Evolutionary conservation across 2,329 filamentous ascomycete species (phyloP), one percentile per base, ranked within the genome.

Genomic region (Colletotrichum sp.): DNA sequence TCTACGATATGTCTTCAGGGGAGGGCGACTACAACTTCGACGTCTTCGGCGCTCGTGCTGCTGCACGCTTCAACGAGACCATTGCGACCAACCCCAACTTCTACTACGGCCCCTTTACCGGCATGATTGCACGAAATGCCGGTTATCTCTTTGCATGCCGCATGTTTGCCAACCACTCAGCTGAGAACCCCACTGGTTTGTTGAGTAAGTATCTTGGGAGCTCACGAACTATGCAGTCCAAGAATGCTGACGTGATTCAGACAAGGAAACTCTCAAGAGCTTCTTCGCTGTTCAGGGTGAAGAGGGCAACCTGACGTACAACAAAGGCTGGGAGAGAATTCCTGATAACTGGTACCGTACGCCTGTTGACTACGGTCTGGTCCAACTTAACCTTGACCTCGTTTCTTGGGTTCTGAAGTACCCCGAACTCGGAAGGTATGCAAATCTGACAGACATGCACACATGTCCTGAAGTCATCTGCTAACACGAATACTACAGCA

Each of bases 91-190:
- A 91, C 79, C 88, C 89, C 0, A 83, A 88, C 64, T 90, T 90
- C 80, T 91, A 89, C 81, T 90, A 88, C 67, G 88, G 88, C 1
- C 89, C 89, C 2, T 86, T 88, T 69, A 88, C 87, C 3, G 89
- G 89, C 16, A 82, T 89, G 68, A 79, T 89, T 25, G 86, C 85
- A 8, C 85, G 87, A 0, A 88, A 89, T 64, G 88, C 89, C 15
- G 88, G 86, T 3, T 88, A 85, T 76, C 79, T 85, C 22, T 89
- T 89, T 75, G 78, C 84, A 4, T 85, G 80, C 10, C 84, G 87
- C 13, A 76, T 89, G 64, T 82, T 87, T 55, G 81, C 84, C 28
- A 89, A 89, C 74, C 83, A 88, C 66, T 86, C 86, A 0, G 68
- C 70, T 3, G 86, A 87, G 68, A 80, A 86, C 65, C 87, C 85